A percentile compares a stretch with the other conserved stretches of the same genome.
phyloP scores from a whole-genome alignment of 257 asterid species.

The Solanum raphanifolium region DNA sequence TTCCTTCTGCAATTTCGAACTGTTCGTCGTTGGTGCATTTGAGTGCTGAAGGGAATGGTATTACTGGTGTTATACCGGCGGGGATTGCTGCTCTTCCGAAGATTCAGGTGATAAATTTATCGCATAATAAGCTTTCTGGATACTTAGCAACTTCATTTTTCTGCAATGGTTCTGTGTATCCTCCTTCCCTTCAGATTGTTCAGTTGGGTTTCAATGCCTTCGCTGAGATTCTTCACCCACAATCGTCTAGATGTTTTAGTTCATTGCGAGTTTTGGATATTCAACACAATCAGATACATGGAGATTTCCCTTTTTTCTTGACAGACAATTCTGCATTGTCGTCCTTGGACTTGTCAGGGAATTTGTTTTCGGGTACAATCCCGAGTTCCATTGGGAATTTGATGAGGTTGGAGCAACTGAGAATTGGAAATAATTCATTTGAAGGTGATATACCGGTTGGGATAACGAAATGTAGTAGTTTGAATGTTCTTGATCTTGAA shows the following conservation, averaged over 20 bases:
- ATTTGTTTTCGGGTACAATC: slow-evolving; percentile 37
- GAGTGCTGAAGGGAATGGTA: slow-evolving; percentile 52
- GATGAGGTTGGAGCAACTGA: slow-evolving; percentile 36
- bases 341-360: slow-evolving; percentile 50
- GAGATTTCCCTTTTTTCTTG: slow-evolving; percentile 33
- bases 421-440: slow-evolving; percentile 47
- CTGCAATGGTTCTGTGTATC: slow-evolving; percentile 37
- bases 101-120: slow-evolving; percentile 32
- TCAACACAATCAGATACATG: slow-evolving; percentile 27
- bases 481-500: slow-evolving; percentile 48
- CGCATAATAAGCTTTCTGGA: slow-evolving; percentile 49
- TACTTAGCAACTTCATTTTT: slow-evolving; percentile 37
- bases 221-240: slow-evolving; percentile 22
- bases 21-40: slow-evolving; percentile 56
- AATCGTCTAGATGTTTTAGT: slow-evolving; percentile 20
- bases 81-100: slow-evolving; percentile 41
- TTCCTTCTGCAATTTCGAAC: slow-evolving; percentile 64
- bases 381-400: slow-evolving; percentile 36
- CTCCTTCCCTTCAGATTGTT: slow-evolving; percentile 39
- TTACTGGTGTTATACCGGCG: slow-evolving; percentile 50
- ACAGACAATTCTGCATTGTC: slow-evolving; percentile 26
- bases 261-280: slow-evolving; percentile 37
- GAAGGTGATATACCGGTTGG: slow-evolving; percentile 34
- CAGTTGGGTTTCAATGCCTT: slow-evolving; percentile 47
- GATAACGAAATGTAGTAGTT: slow-evolving; percentile 29